Evolutionary conservation across 139 green algal genomes (phyloP), one percentile per base, ranked within the genome.

Genomic region (Picochlorum sp.): DNA sequence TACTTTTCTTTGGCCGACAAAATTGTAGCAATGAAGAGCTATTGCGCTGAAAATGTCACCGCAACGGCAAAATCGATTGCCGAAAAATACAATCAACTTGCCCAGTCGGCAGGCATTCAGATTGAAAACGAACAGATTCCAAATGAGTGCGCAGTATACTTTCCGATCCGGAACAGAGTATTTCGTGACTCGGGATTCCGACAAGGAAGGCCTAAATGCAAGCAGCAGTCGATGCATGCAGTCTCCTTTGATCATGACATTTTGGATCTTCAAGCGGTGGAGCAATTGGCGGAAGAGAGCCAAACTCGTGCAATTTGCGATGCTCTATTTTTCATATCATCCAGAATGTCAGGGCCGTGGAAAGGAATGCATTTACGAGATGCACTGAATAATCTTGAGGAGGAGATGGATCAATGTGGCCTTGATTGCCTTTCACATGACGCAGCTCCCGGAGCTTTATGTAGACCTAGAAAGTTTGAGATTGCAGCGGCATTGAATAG

Each of bases 401-500:
- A 47, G 20, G 39, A 47, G 2, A 47, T 47, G 5, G 39, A 47
- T 16, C 39, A 47, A 13, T n/a, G 10, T 2, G 39, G 39, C 39
- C 39, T 47, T n/a, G 39, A 47, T 47, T 16, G 20, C 9, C 39
- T 47, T n/a, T 26, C 39, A 47, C 18, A 47, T 16, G 39, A 47
- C 39, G 39, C 22, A 26, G 39, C 22, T n/a, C 39, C 20, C 31
- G 77, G 81, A 35, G 70, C 78, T 40, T 57, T 81, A 39, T 79
- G 78, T 0, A 59, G 81, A 3, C 81, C 81, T 5, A 56, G 81
- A 2, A 31, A 52, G 3, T 78, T 84, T 53, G 81, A 89, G 59
- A 30, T 89, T 32, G 81, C 72, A 5, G 81, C 78, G 32, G 81
- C 81, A 2, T 6, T 88, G n/a, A 89, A 89, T 54, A 51, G 81